A percentile compares a stretch with the other conserved stretches of the same genome.
Evolutionary conservation across 2,329 filamentous ascomycete species (phyloP).

Genomic region (Monilinia polystroma): DNA sequence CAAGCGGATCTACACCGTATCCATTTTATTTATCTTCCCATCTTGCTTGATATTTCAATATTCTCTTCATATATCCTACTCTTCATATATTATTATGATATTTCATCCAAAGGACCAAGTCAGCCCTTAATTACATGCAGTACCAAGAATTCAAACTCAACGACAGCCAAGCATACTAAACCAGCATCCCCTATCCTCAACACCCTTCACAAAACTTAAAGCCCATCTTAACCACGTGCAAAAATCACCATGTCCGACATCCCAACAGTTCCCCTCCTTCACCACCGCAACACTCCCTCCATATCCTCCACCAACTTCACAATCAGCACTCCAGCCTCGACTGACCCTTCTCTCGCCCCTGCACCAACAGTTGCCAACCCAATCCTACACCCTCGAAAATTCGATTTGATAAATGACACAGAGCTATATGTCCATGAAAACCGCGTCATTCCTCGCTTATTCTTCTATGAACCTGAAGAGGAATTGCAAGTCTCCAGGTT

Average conservation of each 20-base stretch:
- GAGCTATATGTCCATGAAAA: slow-evolving; percentile 20
- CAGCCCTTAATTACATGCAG: not conserved
- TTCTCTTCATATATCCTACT: not conserved
- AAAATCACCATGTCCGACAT: not conserved
- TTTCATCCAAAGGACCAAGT: too few relatives aligned
- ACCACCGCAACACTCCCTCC: not conserved
- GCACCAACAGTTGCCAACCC: not conserved
- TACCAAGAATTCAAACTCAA: not conserved
- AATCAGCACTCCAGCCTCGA: not conserved
- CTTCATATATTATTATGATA: not conserved
- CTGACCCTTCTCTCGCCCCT: not conserved
- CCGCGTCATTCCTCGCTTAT: slow-evolving; percentile 4
- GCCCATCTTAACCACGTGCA: not conserved
- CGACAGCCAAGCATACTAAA: not conserved
- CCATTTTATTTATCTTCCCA: too few relatives aligned
- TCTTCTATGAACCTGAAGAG: slow-evolving; percentile 1
- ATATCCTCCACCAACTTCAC: not conserved
- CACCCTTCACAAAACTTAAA: not conserved
- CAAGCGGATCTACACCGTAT: too few relatives aligned
- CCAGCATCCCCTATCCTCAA: not conserved
- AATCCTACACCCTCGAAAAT: slow-evolving; percentile 14
- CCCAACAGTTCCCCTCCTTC: slow-evolving; percentile 8
- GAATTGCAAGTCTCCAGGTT: slow-evolving; percentile 10
- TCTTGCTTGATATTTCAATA: not conserved
- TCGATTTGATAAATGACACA: slow-evolving; percentile 21